A percentile compares a stretch with the other conserved stretches of the same genome.
Conservation (phyloP, 305 asterid genomes). For the Petunia hybrid region DNA sequence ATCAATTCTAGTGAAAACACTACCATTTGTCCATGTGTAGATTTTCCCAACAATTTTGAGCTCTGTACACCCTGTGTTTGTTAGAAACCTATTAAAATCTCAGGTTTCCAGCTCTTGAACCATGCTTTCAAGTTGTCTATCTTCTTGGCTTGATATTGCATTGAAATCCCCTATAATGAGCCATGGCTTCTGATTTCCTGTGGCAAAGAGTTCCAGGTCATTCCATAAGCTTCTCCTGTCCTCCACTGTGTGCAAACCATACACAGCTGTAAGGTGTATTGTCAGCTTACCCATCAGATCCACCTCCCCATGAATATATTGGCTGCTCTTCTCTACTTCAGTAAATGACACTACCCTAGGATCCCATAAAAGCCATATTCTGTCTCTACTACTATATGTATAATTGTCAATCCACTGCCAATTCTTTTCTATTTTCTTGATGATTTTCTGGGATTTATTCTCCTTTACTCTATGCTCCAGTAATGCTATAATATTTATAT, state of each 20-base stretch:
- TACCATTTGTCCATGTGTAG: too few species aligned
- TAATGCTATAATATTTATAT: neutral
- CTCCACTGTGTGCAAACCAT: neutral
- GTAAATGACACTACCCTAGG: neutral
- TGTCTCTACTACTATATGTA: neutral
- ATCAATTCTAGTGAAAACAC: too few species aligned
- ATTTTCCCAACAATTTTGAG: too few species aligned
- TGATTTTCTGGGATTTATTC: neutral
- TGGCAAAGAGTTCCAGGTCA: neutral
- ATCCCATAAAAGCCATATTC: neutral
- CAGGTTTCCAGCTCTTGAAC: neutral
- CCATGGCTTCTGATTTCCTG: rapidly evolving
- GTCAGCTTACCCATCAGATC: neutral
- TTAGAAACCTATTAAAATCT: neutral
- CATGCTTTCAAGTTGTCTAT: neutral
- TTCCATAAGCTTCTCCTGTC: neutral
- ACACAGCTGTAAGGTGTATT: neutral
- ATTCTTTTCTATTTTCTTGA: neutral
- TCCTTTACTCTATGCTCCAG: neutral
- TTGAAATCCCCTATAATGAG: neutral
- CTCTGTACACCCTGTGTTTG: too few species aligned
- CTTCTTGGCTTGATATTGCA: neutral
- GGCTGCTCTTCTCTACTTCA: neutral
- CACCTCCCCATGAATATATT: neutral
- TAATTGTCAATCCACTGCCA: neutral